Conservation (phyloP, 2,329 filamentous ascomycete species). For the Penicillium frequentans region DNA sequence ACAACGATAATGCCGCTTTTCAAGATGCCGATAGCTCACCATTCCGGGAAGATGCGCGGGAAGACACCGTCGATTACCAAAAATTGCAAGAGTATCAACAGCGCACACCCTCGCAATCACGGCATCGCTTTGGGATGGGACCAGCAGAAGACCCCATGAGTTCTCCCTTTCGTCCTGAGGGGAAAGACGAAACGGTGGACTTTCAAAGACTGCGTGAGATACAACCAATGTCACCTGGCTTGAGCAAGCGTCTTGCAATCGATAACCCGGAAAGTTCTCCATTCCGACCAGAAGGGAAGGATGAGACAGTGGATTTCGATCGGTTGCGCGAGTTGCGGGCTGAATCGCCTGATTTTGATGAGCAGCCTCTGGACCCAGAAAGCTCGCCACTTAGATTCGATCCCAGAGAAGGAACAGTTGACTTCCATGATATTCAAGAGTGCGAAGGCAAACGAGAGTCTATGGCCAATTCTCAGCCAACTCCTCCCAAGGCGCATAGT, state of each 20-base stretch:
- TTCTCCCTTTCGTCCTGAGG: constrained; percentile 38
- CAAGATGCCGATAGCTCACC: constrained; percentile 37
- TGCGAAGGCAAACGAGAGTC: background rate
- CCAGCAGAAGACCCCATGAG: constrained; percentile 26
- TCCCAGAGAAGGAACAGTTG: constrained; percentile 27
- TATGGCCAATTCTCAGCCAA: background rate
- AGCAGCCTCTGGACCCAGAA: constrained; percentile 7
- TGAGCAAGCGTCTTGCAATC: constrained; percentile 13
- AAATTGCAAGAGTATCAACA: constrained; percentile 18
- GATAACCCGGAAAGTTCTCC: constrained; percentile 19
- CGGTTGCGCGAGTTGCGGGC: constrained; percentile 14
- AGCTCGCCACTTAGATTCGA: constrained; percentile 37
- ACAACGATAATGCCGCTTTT: constrained; percentile 22
- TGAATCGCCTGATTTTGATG: constrained; percentile 5
- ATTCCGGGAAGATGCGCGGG: constrained; percentile 33
- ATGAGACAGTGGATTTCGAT: constrained; percentile 28
- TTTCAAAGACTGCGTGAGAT: constrained; percentile 22
- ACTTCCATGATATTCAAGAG: constrained; percentile 15
- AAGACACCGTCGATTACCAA: constrained; percentile 35
- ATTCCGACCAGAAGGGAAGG: constrained; percentile 30
- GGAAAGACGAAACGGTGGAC: constrained; percentile 32
- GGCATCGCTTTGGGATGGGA: constrained; percentile 4
- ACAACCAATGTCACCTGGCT: constrained; percentile 16
- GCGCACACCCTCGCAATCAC: constrained; percentile 6
- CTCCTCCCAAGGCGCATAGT: background rate